Conservation (phyloP, 345 rosid species). For the Eucalyptus pauciflora region DNA sequence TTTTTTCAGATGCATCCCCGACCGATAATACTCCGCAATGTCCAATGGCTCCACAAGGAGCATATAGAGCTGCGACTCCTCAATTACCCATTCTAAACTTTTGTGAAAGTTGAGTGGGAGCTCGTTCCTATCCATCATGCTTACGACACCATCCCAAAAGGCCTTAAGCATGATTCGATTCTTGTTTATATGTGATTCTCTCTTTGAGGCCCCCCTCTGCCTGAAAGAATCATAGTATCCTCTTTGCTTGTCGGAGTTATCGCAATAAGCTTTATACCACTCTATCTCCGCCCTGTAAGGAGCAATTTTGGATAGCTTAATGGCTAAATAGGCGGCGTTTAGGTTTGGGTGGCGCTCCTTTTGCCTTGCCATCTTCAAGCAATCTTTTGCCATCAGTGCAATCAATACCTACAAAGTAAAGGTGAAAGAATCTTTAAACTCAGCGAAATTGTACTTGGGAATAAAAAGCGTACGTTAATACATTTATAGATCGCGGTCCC, state of each 20-base stretch:
- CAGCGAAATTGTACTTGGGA: rapidly evolving
- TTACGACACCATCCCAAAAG: constrained; percentile 64
- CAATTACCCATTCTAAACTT: constrained; percentile 52
- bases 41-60: constrained; percentile 87
- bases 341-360: neutral
- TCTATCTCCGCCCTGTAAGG: neutral
- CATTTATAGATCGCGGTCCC: neutral
- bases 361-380: neutral
- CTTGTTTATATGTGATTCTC: constrained; percentile 41
- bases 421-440: neutral
- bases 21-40: constrained; percentile 58
- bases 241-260: neutral
- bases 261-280: constrained; percentile 1
- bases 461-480: neutral
- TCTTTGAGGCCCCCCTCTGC: constrained; percentile 20
- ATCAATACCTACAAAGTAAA: neutral
- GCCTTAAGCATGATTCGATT: constrained; percentile 45
- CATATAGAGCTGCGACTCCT: constrained; percentile 45
- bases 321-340: neutral
- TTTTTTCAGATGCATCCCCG: neutral
- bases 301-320: neutral
- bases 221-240: constrained; percentile 67
- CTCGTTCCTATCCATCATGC: constrained; percentile 45
- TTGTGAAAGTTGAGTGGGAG: constrained; percentile 64
- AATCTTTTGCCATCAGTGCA: neutral